phyloP scores from a whole-genome alignment of 352 stramenopile genomes.

The Globisporangium camurandrum region DNA sequence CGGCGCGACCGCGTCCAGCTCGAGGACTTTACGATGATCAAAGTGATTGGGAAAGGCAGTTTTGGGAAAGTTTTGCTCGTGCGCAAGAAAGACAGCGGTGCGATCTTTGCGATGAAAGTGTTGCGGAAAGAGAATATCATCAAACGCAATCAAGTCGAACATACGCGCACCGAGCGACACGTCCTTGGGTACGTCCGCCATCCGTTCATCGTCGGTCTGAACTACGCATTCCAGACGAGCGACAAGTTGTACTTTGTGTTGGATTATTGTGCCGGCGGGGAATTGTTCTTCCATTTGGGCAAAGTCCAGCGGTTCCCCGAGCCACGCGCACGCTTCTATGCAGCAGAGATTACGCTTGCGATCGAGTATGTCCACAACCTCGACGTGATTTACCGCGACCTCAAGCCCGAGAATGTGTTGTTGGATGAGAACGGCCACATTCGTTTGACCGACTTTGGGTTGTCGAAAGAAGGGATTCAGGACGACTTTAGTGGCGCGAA shows the following conservation, averaged over 20 bases:
- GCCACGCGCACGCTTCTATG: slow-evolving; percentile 93
- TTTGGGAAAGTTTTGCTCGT: slow-evolving; percentile 97
- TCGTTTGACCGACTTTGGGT: slow-evolving; percentile 97
- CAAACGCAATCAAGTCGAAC: slow-evolving; percentile 98
- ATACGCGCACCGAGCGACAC: slow-evolving; percentile 97
- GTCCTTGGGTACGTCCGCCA: slow-evolving; percentile 96
- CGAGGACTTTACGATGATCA: slow-evolving; percentile 94
- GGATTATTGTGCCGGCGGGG: slow-evolving; percentile 96
- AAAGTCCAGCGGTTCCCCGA: slow-evolving; percentile 94
- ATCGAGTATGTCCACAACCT: slow-evolving; percentile 94
- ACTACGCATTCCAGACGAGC: slow-evolving; percentile 95
- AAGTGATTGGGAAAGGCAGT: slow-evolving; percentile 94
- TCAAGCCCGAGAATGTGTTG: slow-evolving; percentile 98
- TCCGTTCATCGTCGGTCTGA: slow-evolving; percentile 96
- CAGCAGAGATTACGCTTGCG: slow-evolving; percentile 95
- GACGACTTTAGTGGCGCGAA: slow-evolving; percentile 93
- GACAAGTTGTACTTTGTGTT: slow-evolving; percentile 98
- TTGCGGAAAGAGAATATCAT: slow-evolving; percentile 98
- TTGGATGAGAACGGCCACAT: slow-evolving; percentile 95
- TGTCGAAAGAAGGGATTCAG: slow-evolving; percentile 84
- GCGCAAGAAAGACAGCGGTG: slow-evolving; percentile 86
- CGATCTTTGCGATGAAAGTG: slow-evolving; percentile 99
- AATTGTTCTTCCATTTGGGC: slow-evolving; percentile 91
- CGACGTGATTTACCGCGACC: slow-evolving; percentile 94
- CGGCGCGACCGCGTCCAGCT: slow-evolving; percentile 79